Evolutionary conservation across 495 filamentous ascomycete genomes (phyloP), one percentile per base, ranked within the genome.

Genomic region (Hyaloscypha hepaticicola): DNA sequence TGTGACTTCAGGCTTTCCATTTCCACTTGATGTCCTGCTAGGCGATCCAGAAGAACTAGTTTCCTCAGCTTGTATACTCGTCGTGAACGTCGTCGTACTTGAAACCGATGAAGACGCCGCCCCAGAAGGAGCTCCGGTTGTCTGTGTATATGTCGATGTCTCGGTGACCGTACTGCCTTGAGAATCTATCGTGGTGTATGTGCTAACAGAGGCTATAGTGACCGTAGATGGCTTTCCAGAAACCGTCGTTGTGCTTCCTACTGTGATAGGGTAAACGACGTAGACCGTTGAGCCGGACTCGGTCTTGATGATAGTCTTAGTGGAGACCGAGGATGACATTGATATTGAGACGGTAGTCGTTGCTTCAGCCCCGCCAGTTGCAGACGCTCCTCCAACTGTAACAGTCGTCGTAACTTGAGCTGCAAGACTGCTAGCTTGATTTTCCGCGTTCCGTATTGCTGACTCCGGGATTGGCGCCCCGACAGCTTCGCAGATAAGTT

Each of bases 401-500:
- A 62, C 64, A 8, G 68, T 70, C 12, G 41, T 51, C 5, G 68
- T 66, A 29, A 21, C 49, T 27, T 62, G 58, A 6, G 48, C 48
- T 12, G 28, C 59, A 7, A 70, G 55, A 48, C 60, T 64, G 16
- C 61, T 62, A 11, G 58, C 62, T 8, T 49, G 12, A 26, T 55
- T 65, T 53, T 65, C 38, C 11, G 65, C 68, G 60, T 55, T 66
- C n/a, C 34, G 45, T 0, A 71, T 27, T 21, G 69, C 63, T 27
- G 63, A 52, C 3, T 41, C 56, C 5, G 69, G 65, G 6, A 71
- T 63, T 41, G 69, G 66, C 21, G 69, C 25, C 7, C 69, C 69
- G 0, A 66, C 69, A 12, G 75, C 21, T 22, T 74, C 63, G 55
- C 76, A 78, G 8, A 50, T 49, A 34, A 72, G 27, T 66, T 70